A percentile compares a stretch with the other conserved stretches of the same genome.
These are phyloP conservation scores for Bathelium albidoporum DNA, from an alignment of 495 filamentous ascomycete genomes.

Conservation along the genomic window DNA sequence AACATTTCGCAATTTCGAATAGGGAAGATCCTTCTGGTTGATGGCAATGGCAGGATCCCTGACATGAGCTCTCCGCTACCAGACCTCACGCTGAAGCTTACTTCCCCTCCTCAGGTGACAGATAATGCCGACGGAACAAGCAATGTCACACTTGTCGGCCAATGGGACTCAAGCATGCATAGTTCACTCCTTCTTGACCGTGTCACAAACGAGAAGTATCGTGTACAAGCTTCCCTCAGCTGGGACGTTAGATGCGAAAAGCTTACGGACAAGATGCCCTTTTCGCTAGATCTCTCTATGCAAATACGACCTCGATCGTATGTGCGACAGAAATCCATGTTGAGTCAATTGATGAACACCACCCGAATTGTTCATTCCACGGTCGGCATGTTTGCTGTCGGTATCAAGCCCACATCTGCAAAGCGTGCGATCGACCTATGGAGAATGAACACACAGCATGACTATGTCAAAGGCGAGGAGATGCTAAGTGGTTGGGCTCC, in stretches of 20 bases:
- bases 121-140: conserved; percentile 84
- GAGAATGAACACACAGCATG: conserved; percentile 90
- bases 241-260: conserved; percentile 76
- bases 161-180: conserved; percentile 96
- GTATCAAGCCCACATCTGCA: conserved; percentile 75
- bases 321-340: conserved; percentile 71
- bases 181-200: conserved; percentile 81
- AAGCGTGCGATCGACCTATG: conserved; percentile 88
- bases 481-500: conserved; percentile 73
- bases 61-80: conserved; percentile 59
- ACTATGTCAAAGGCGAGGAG: conserved; percentile 94
- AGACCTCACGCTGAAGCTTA: conserved; percentile 66
- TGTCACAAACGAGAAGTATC: conserved; percentile 80
- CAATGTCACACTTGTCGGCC: conserved; percentile 71
- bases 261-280: conserved; percentile 71
- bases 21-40: conserved; percentile 69
- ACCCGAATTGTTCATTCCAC: conserved; percentile 79
- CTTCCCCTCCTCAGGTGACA: conserved; percentile 62
- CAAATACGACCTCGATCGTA: conserved; percentile 80
- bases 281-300: conserved; percentile 65
- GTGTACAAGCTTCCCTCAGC: conserved; percentile 73
- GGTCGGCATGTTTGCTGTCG: conserved; percentile 72
- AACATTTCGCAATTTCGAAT: conserved; percentile 65
- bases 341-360: conserved; percentile 77
- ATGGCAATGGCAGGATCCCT: conserved; percentile 73